Conservation (phyloP, 2,329 filamentous ascomycete species). For the Aphanoascus verrucosus region DNA sequence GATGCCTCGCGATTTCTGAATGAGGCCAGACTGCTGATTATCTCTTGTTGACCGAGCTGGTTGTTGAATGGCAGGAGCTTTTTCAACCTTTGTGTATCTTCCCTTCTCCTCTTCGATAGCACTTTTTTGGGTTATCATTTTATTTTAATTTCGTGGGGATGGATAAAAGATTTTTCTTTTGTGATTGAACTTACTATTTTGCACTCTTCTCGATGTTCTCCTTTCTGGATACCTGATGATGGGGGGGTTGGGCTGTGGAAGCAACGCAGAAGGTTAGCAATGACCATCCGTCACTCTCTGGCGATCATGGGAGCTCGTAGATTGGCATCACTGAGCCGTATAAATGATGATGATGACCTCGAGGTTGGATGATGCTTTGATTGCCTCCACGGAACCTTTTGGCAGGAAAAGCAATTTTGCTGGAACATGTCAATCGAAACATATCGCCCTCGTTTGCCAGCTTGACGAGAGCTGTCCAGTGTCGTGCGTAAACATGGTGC, state of each 20-base stretch:
- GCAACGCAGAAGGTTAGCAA: background rate
- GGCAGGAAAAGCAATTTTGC: no score
- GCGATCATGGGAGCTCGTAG: background rate
- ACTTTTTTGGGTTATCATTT: background rate
- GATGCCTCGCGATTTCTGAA: background rate
- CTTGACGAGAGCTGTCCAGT: background rate
- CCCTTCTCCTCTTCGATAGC: background rate
- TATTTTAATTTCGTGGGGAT: background rate
- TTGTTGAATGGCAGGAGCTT: conserved; percentile 5
- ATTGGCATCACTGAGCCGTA: background rate
- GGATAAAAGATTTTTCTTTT: background rate
- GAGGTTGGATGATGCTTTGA: background rate
- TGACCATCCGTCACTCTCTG: background rate
- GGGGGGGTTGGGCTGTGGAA: background rate
- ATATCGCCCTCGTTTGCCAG: no score
- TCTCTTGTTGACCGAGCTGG: conserved; percentile 11
- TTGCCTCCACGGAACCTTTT: background rate
- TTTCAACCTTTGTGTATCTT: background rate
- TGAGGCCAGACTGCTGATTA: background rate
- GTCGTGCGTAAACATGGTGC: background rate
- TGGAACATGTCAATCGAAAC: no score
- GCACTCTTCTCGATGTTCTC: background rate
- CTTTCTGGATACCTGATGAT: background rate
- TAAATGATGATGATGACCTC: background rate
- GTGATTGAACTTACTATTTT: background rate